Evolutionary conservation across 345 rosid species (phyloP).

Genomic region (Psidium guajava): DNA sequence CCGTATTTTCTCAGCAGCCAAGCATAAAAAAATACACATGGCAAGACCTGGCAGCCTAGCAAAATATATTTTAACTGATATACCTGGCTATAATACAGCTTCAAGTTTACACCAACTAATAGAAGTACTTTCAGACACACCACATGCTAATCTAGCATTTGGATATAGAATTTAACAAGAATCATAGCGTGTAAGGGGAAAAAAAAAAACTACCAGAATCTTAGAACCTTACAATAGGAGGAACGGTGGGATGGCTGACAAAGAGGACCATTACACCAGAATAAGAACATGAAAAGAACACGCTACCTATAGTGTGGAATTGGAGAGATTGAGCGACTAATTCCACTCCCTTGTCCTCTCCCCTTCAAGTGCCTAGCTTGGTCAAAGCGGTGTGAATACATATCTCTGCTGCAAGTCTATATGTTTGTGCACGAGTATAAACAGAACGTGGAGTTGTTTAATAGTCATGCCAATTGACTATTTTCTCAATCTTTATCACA

Average conservation of each 20-base stretch:
- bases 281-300: neutral
- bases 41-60: neutral
- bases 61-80: neutral
- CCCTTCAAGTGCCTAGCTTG: neutral
- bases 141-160: neutral
- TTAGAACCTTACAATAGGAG: neutral
- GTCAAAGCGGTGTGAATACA: neutral
- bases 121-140: neutral
- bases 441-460: neutral
- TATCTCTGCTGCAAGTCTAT: neutral
- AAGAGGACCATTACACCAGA: neutral
- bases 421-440: neutral
- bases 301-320: neutral
- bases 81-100: neutral
- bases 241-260: neutral
- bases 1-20: neutral
- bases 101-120: neutral
- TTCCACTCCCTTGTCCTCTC: neutral
- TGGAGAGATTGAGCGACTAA: neutral
- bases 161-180: neutral
- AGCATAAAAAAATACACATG: neutral
- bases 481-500: neutral
- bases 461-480: neutral
- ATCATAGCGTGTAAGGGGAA: neutral
- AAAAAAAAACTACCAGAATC: neutral